Percentiles rank a stretch among this genome's conserved stretches.
phyloP scores from a whole-genome alignment of 208 protist species.

The Cochliopodium minus region DNA sequence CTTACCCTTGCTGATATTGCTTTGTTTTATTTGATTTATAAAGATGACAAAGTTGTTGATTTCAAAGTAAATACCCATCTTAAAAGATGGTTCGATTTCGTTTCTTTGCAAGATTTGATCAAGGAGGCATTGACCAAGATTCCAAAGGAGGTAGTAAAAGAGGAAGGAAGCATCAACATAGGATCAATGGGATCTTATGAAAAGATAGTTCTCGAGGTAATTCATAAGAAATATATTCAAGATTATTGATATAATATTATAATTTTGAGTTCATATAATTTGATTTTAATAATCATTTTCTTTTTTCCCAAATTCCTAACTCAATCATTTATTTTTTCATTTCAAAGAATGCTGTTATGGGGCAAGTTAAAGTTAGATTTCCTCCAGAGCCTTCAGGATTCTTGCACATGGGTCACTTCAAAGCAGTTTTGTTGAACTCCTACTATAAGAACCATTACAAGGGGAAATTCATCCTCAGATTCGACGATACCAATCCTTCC shows the following conservation, averaged over 20 bases:
- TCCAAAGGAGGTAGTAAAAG: not conserved
- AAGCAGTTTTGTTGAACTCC: constrained; percentile 90
- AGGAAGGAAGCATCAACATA: not conserved
- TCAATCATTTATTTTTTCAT: too few species aligned
- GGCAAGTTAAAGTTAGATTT: constrained; percentile 80
- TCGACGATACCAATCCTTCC: constrained; percentile 98
- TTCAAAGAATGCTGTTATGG: constrained; percentile 51
- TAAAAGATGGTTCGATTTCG: not conserved
- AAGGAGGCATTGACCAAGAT: not conserved
- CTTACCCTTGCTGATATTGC: not conserved
- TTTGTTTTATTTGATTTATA: not conserved
- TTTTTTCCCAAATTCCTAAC: too few species aligned
- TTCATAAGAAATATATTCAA: too few species aligned
- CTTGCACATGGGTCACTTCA: constrained; percentile 92
- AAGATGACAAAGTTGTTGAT: not conserved
- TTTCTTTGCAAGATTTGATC: not conserved
- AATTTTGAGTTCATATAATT: not conserved
- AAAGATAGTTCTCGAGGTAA: not conserved
- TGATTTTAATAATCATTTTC: not conserved
- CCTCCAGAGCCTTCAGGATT: constrained; percentile 88
- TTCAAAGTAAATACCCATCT: not conserved
- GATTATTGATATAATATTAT: not conserved
- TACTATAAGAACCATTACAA: constrained; percentile 82
- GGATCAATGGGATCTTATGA: not conserved
- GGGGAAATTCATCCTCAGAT: constrained; percentile 90